Evolutionary conservation across 495 filamentous ascomycete species (phyloP), one percentile per base, ranked within the genome.

Genomic region (Neurospora sublineolata): DNA sequence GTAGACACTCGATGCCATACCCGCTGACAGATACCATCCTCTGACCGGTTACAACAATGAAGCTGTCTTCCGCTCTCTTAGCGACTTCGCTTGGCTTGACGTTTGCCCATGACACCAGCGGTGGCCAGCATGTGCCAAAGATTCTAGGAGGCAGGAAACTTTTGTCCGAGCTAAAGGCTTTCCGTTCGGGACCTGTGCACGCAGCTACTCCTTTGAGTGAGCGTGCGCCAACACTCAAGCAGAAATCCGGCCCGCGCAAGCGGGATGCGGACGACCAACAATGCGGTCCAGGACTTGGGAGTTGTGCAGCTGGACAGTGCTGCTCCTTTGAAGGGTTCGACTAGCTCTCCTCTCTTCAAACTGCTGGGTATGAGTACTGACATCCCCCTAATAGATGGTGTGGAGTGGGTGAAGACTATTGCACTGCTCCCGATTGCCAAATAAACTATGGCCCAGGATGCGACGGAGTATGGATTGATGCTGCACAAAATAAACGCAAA

Each of bases 381-480:
- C 77, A 41, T 33, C 14, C 38, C 14, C n/a, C 41, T 37, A 23
- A 30, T 42, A 87, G 85, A 3, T 87, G 80, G 79, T 93, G 91
- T 75, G 92, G 91, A 11, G 83, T 77, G 11, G 85, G 85, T 3
- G 77, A 74, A 70, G 86, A 85, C 12, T 91, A 92, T 76, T 94
- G 92, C 77, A 77, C 77, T 20, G 86, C 90, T 38, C 91, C 92
- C 3, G 88, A 90, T 71, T 94, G 91, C 75, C 89, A 89, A 73
- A 82, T 91, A 39, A 83, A 88, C 72, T 94, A 87, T 73, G 90
- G 89, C 16, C 75, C 83, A 37, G 82, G 73, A 23, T 94, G 91
- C 75, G 92, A 94, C 79, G 89, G 87, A 4, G 78, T 80, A 73
- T n/a, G 76, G 23, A 44, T 33, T 16, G 4, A 18, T 16, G 8